phyloP scores from a whole-genome alignment of 441 rosid species.

The Euphorbia celastroides region DNA sequence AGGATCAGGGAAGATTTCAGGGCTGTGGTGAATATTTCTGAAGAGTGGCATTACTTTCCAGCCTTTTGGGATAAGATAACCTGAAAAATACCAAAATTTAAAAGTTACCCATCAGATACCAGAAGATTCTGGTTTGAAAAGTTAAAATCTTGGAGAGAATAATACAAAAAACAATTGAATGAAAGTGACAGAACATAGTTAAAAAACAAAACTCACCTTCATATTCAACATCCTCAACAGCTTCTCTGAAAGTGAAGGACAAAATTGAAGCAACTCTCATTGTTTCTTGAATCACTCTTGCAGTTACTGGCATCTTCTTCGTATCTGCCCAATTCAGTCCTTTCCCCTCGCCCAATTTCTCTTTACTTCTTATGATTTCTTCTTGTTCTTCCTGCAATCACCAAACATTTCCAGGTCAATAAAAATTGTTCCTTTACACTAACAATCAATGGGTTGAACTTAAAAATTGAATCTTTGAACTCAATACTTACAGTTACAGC shows the following conservation, averaged over 20 bases:
- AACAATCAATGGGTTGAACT: no score
- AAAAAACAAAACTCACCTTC: conserved; percentile 46
- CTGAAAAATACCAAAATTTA: conserved; percentile 28
- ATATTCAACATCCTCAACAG: conserved; percentile 75
- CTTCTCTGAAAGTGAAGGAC: conserved; percentile 88
- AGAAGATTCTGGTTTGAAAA: background rate
- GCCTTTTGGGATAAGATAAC: conserved; percentile 76
- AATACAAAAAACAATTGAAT: background rate
- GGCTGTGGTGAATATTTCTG: conserved; percentile 70
- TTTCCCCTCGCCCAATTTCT: conserved; percentile 45
- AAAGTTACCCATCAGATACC: background rate
- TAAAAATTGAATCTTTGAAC: no score
- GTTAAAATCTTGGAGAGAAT: background rate
- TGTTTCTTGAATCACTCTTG: conserved; percentile 91
- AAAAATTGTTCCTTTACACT: no score
- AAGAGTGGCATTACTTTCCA: conserved; percentile 97
- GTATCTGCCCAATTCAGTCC: conserved; percentile 94
- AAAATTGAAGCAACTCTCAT: conserved; percentile 74
- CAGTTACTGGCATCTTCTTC: conserved; percentile 74
- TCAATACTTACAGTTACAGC: conserved; percentile 55
- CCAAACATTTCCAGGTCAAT: no score
- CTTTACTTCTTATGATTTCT: conserved; percentile 40
- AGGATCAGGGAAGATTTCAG: conserved; percentile 74
- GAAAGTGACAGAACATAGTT: conserved; percentile 2
- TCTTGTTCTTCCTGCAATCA: conserved; percentile 60